Evolutionary conservation across 2,329 filamentous ascomycete species (phyloP), one percentile per base, ranked within the genome.

Genomic region (Purpureocillium lavendulum): DNA sequence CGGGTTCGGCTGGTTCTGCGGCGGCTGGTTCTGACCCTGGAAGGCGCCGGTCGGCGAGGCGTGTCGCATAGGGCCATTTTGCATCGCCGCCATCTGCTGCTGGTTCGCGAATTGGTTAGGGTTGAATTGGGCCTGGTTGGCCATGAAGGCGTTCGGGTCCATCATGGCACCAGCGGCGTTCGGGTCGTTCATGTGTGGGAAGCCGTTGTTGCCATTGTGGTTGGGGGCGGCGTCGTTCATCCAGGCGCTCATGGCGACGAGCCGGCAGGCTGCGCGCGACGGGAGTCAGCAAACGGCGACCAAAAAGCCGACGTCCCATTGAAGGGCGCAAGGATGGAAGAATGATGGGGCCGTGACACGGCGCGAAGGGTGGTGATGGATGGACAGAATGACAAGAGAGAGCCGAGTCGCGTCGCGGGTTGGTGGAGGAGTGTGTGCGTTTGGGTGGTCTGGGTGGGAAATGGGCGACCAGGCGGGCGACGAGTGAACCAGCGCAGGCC

Each of bases 61-160:
- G 63, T 87, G 89, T 71, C 87, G 86, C 70, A 85, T 82, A 54
- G 73, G 78, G 65, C 86, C 84, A 68, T 90, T 92, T 60, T 86
- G 85, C 76, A 90, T 84, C 56, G 62, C 68, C 44, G 67, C 63
- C 64, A 77, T 71, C 58, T 75, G 73, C 45, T 64, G 63, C 42
- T 63, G 61, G 51, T 75, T 79, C 45, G 69, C 60, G 50, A 76
- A 79, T 55, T 77, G 73, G 45, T 69, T 61, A 50, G 71, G 69
- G 59, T 77, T 80, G 64, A 80, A 82, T 58, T 77, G 76, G 55
- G 60, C 65, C 49, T 68, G 60, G 59, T 70, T 76, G 58, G 68
- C 67, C 74, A 82, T 76, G 54, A 79, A 82, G 43, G 72, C 70
- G 12, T 76, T 72, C 9, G 77, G 76, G 57, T 83, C 78, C 69